Evolutionary conservation across 2,329 filamentous ascomycete species (phyloP), one percentile per base, ranked within the genome.

Genomic region (Fusarium falciforme): DNA sequence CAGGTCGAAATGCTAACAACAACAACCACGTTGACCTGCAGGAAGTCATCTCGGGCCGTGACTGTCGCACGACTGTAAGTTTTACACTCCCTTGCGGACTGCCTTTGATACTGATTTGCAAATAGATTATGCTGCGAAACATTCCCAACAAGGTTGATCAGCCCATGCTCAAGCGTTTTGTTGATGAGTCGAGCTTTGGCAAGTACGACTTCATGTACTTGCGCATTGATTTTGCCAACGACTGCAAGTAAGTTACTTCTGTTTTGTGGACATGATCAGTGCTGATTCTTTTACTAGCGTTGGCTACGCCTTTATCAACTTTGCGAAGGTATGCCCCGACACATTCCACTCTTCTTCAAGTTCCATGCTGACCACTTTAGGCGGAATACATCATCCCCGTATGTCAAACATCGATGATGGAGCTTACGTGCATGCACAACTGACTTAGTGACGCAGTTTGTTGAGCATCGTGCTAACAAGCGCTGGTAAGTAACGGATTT

Each of bases 241-340:
- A 94, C 72, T 94, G 93, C 91, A 95, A 95, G 92, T 94, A 83
- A 84, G 92, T 87, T 36, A 27, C 54, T 55, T 57, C 29, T 25
- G 57, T 1, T 47, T 8, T 12, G 2, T 17, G 35, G 40, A 8
- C 31, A 17, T 20, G 12, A 49, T 9, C 31, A 70, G 20, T 64
- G 33, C 72, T 87, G 82, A 75, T 17, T 8, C 40, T 29, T 10
- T 4, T 49, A 22, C 22, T 72, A 97, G 95, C 80, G 96, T 98
- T 67, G 96, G 96, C 54, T 98, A 98, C 82, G 96, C 95, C 0
- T 99, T 98, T 83, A 94, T 99, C 84, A 98, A 99, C 83, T 98
- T 98, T 77, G 89, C 92, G 49, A 91, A 95, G 81, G 92, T 93
- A 82, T 89, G 92, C 79, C 5, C 16, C 22, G 29, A 36, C 33